Conservation (phyloP, 2,329 filamentous ascomycete species). For the Cryphonectria radicalis region DNA sequence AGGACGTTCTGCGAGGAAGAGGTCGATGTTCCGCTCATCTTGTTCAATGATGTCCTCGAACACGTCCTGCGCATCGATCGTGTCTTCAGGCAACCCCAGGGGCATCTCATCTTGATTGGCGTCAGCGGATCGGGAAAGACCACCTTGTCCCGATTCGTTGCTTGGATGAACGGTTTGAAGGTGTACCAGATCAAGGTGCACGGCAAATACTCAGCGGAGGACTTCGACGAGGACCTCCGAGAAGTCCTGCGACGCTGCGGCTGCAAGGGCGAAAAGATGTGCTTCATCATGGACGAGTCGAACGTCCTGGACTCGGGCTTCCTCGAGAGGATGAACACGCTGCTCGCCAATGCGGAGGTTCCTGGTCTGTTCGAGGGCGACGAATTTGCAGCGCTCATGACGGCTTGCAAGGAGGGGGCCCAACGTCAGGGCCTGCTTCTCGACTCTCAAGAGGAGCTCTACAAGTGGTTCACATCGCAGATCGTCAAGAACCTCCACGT, state of each 20-base stretch:
- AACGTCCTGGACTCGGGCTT: constrained; percentile 99
- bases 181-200: constrained; percentile 99
- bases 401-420: constrained; percentile 96
- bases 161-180: constrained; percentile 99
- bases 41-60: constrained; percentile 99
- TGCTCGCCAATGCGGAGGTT: constrained; percentile 98
- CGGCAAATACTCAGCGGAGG: constrained; percentile 95
- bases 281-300: constrained; percentile 99
- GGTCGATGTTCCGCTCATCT: constrained; percentile 94
- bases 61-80: constrained; percentile 98
- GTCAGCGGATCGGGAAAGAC: constrained; percentile 99
- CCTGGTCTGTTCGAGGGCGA: constrained; percentile 99
- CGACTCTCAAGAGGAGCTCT: constrained; percentile 98
- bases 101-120: constrained; percentile 96
- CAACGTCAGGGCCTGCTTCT: constrained; percentile 93
- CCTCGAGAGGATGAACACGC: constrained; percentile 97
- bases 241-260: constrained; percentile 92
- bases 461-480: constrained; percentile 99
- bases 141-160: constrained; percentile 94
- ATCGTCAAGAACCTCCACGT: constrained; percentile 99
- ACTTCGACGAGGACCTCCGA: constrained; percentile 97
- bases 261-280: constrained; percentile 99
- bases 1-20: constrained; percentile 99
- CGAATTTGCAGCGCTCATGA: constrained; percentile 98
- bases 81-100: constrained; percentile 97